phyloP scores from a whole-genome alignment of 1,284 basidiomycete species.

The Rhodotorula sp. region DNA sequence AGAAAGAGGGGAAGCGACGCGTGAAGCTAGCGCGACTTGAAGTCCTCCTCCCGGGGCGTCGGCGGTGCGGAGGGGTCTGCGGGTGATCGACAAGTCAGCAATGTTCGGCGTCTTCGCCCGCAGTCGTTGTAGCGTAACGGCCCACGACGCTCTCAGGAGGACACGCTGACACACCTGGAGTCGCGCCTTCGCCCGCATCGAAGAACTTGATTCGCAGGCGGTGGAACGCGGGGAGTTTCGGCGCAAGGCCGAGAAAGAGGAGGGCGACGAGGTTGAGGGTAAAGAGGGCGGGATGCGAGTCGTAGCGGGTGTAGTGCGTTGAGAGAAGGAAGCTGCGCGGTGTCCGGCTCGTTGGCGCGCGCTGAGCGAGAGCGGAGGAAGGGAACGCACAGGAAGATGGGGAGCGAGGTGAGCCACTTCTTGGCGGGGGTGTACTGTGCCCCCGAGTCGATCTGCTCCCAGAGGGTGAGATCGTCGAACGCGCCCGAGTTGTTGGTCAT shows the following conservation, averaged over 20 bases:
- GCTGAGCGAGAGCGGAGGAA: neutral
- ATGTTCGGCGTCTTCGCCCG: neutral
- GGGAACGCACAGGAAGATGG: conserved; percentile 73
- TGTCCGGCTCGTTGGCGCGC: neutral
- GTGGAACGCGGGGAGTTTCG: conserved; percentile 86
- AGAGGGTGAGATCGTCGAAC: conserved; percentile 95
- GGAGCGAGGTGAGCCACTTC: conserved; percentile 93
- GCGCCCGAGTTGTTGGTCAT: conserved; percentile 63
- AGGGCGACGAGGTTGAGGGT: conserved; percentile 86
- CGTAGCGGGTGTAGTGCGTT: conserved; percentile 85
- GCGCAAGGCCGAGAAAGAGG: conserved; percentile 77
- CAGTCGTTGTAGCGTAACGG: neutral
- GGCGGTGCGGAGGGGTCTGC: conserved; percentile 32
- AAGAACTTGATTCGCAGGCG: conserved; percentile 47
- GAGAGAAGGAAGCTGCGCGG: conserved; percentile 82
- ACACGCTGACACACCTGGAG: conserved; percentile 28
- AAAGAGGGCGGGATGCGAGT: conserved; percentile 90
- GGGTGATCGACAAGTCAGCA: neutral
- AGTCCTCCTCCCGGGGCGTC: conserved; percentile 12
- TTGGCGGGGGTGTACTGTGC: conserved; percentile 98
- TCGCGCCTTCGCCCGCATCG: conserved; percentile 29
- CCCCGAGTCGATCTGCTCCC: conserved; percentile 99
- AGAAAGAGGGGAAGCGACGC: neutral
- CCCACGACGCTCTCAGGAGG: no score
- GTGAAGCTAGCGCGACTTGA: neutral